phyloP scores from a whole-genome alignment of 139 green algal species.

The Asterochloris erici region DNA sequence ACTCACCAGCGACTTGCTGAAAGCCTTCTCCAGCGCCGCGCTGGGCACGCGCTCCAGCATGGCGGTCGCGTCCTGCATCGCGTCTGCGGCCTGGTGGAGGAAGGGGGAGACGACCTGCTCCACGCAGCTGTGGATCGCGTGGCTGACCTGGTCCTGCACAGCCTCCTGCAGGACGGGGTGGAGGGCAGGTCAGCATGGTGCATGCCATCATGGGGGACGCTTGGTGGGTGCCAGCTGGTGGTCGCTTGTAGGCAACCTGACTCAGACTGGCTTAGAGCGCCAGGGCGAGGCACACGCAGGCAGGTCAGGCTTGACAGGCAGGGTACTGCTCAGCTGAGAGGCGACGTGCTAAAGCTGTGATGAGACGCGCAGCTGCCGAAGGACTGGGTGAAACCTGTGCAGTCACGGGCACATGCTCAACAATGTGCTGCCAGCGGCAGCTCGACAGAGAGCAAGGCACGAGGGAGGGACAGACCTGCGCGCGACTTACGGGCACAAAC shows the following conservation, averaged over 20 bases:
- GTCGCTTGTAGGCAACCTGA: too few relatives aligned
- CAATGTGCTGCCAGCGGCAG: background rate
- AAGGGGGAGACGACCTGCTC: constrained; percentile 11
- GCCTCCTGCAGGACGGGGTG: background rate
- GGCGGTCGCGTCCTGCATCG: constrained; percentile 6
- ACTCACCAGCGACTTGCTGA: constrained; percentile 13
- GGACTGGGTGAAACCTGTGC: too few relatives aligned
- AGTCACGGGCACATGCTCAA: background rate
- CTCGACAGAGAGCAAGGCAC: background rate
- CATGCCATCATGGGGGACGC: too few relatives aligned
- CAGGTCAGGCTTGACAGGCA: too few relatives aligned
- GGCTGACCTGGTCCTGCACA: background rate
- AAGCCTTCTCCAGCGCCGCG: constrained; percentile 6
- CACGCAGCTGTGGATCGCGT: background rate
- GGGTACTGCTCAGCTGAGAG: too few relatives aligned
- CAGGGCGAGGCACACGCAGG: too few relatives aligned
- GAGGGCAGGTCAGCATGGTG: background rate
- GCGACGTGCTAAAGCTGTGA: too few relatives aligned
- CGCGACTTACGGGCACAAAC: constrained; percentile 18
- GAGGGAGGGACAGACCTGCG: constrained; percentile 10
- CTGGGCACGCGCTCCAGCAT: constrained; percentile 6
- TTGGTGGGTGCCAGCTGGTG: too few relatives aligned
- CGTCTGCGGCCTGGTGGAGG: constrained; percentile 1
- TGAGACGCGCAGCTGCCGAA: too few relatives aligned
- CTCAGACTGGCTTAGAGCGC: too few relatives aligned